Conservation (phyloP, 257 asterid genomes). For the Coffea eugenioides region DNA sequence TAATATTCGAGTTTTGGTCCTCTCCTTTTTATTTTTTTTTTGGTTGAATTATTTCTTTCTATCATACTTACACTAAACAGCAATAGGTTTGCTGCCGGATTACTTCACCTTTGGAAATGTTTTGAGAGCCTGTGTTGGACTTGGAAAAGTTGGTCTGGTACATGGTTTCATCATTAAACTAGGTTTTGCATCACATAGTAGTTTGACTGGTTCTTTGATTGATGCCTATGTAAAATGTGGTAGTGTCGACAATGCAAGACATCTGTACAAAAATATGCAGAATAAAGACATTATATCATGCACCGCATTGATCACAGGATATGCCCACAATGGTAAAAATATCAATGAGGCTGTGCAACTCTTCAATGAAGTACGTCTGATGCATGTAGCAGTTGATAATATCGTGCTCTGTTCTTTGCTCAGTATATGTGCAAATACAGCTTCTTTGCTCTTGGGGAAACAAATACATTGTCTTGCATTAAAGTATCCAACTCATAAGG, state of each 20-base stretch:
- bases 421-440: conserved; percentile 1
- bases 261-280: conserved; percentile 36
- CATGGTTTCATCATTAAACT: conserved; percentile 41
- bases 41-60: background rate
- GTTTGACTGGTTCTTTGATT: conserved; percentile 38
- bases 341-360: conserved; percentile 19
- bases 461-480: conserved; percentile 10
- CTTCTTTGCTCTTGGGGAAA: conserved; percentile 9
- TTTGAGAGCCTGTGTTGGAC: conserved; percentile 37
- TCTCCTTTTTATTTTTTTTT: background rate
- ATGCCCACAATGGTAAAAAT: conserved; percentile 37
- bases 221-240: conserved; percentile 55
- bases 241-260: conserved; percentile 36
- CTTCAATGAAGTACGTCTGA: conserved; percentile 9
- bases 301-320: conserved; percentile 57
- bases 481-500: background rate
- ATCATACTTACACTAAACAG: background rate
- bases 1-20: background rate
- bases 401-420: conserved; percentile 10
- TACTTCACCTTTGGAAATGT: conserved; percentile 56
- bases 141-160: conserved; percentile 28
- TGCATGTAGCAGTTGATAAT: background rate
- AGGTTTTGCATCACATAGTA: conserved; percentile 37
- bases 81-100: conserved; percentile 46
- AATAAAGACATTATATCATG: conserved; percentile 47